phyloP scores from a whole-genome alignment of 495 filamentous ascomycete species.

The Xylaria grammica region DNA sequence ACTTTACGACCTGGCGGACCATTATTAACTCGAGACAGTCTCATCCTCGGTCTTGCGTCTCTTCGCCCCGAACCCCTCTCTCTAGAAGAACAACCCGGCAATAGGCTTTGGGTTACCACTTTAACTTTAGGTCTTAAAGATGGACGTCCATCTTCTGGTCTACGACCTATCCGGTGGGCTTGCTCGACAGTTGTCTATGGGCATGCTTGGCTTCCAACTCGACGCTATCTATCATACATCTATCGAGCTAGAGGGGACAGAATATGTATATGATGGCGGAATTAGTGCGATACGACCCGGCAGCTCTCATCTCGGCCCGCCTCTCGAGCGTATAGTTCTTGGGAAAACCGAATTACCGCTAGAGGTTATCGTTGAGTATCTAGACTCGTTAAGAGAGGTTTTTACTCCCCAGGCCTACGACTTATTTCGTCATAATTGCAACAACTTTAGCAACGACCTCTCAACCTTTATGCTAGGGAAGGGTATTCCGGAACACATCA shows the following conservation, averaged over 20 bases:
- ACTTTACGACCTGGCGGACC: too few species aligned
- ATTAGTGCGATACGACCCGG: slow-evolving; percentile 83
- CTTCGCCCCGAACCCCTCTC: not conserved
- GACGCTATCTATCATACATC: slow-evolving; percentile 94
- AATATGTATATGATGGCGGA: slow-evolving; percentile 65
- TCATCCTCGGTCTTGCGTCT: too few species aligned
- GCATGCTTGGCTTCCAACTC: slow-evolving; percentile 71
- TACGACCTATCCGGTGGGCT: slow-evolving; percentile 88
- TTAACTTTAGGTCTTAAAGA: slow-evolving; percentile 36
- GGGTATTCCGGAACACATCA: slow-evolving; percentile 86
- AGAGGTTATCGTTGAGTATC: slow-evolving; percentile 87
- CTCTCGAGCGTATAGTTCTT: slow-evolving; percentile 75
- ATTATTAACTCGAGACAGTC: too few species aligned
- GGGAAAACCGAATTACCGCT: slow-evolving; percentile 78
- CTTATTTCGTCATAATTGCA: slow-evolving; percentile 87
- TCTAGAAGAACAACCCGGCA: not conserved
- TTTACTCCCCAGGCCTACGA: slow-evolving; percentile 90
- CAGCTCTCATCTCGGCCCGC: slow-evolving; percentile 80
- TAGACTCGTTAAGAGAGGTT: slow-evolving; percentile 79
- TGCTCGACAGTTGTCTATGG: slow-evolving; percentile 50
- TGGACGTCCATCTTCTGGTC: slow-evolving; percentile 91
- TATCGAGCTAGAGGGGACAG: slow-evolving; percentile 73
- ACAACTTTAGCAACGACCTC: slow-evolving; percentile 97
- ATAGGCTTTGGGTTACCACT: not conserved
- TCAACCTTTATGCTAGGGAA: slow-evolving; percentile 88